Conservation (phyloP, 129 eudicot species). For the Saposhnikovia divaricata region DNA sequence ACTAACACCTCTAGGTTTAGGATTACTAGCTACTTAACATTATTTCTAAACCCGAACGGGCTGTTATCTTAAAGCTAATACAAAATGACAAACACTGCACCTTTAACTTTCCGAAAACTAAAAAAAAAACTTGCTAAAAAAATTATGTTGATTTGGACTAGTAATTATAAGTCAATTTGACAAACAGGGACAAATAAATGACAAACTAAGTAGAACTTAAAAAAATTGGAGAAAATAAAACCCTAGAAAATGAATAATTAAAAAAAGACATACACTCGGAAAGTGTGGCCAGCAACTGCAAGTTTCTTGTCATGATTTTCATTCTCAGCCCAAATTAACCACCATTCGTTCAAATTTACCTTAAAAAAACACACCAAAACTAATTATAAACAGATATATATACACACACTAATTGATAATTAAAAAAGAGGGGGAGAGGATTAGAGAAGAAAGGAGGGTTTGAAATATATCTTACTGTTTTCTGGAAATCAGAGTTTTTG, state of each 20-base stretch:
- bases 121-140: too few relatives aligned
- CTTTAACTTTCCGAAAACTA: too few relatives aligned
- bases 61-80: not conserved
- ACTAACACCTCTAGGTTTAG: too few relatives aligned
- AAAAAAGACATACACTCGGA: constrained; percentile 18
- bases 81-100: too few relatives aligned
- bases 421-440: too few relatives aligned
- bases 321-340: constrained; percentile 41
- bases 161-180: too few relatives aligned
- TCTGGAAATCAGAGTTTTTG: not conserved
- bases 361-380: constrained; percentile 8
- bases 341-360: constrained; percentile 59
- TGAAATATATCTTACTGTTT: not conserved
- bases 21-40: too few relatives aligned
- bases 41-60: too few relatives aligned
- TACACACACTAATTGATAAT: not conserved
- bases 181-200: too few relatives aligned
- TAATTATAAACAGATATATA: not conserved
- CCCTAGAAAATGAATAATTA: not conserved
- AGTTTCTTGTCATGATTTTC: constrained; percentile 24
- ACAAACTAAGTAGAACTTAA: too few relatives aligned
- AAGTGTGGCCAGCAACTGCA: constrained; percentile 50
- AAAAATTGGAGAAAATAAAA: not conserved
- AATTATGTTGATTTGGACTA: too few relatives aligned
- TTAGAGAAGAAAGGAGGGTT: not conserved